Base-by-base conservation (phyloP, 2,329 filamentous ascomycete species). In the Monosporascus sp. region DNA sequence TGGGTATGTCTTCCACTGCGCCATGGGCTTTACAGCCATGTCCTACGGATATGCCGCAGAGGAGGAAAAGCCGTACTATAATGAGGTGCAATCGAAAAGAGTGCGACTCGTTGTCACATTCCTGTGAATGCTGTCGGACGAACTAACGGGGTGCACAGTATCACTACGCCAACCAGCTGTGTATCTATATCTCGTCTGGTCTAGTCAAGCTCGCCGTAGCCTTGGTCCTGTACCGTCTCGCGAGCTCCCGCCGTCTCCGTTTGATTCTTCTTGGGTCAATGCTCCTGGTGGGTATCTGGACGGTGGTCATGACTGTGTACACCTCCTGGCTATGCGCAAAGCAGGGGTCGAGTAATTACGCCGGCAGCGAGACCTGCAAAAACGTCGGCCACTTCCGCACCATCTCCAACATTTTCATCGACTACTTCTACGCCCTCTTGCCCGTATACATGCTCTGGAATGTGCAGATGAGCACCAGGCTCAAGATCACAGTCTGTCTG, bases 391-490 rank as follows among this genome's bases (percentile, higher is more conserved):
- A 66, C 48, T 68, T 69, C 50, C 67, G 67, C 41, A 68, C 64
- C 5, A 63, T 64, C 18, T 65, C 63, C 37, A 69, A 69, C 31
- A 66, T 69, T 37, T 61, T 68, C 53, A 67, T 69, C 58, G 66
- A 69, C 54, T 69, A 67, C 50, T 69, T 68, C 49, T 68, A 67
- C 41, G 65, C 67, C 34, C 50, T 68, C 1, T 47, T 67, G 15
- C 67, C 67, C 2, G 47, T 67, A 1, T 59, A 52, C 17, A 67
- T 69, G 46, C 62, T 69, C 14, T 58, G 63, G 53, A 60, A 62
- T 3, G 60, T 63, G 0, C 60, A 62, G 38, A 64, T 69, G 62
- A 61, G 58, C 24, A 50, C 37, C 3, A 58, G 55, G 27, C 52
- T 67, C 14, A 68, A 68, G 54, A 14, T 65, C 4, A 58, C 62